phyloP scores from a whole-genome alignment of 768 basidiomycete genomes.

The Leccinum rimulosum region DNA sequence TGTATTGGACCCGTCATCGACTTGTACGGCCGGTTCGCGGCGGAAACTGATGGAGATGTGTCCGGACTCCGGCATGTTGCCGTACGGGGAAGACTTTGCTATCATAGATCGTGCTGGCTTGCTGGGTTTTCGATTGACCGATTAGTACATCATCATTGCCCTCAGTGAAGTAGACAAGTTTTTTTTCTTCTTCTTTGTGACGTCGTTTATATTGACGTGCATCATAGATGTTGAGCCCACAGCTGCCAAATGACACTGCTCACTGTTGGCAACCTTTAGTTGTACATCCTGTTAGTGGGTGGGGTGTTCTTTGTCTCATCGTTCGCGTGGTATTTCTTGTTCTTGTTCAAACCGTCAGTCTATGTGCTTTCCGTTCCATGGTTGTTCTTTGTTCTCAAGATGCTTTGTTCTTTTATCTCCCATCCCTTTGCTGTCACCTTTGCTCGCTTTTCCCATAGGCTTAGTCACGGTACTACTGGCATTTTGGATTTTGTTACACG shows the following conservation, averaged over 20 bases:
- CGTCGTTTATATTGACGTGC: slow-evolving; percentile 1
- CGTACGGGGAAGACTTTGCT: slow-evolving; percentile 59
- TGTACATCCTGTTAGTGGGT: slow-evolving; percentile 75
- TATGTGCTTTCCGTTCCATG: slow-evolving; percentile 86
- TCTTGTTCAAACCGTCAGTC: slow-evolving; percentile 84
- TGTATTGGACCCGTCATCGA: slow-evolving; percentile 94
- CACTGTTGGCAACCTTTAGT: slow-evolving; percentile 76
- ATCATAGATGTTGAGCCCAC: slow-evolving; percentile 78
- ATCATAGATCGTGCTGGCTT: slow-evolving; percentile 83
- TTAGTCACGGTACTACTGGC: slow-evolving; percentile 10
- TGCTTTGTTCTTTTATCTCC: slow-evolving; percentile 87
- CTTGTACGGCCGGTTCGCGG: slow-evolving; percentile 91
- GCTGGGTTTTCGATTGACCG: slow-evolving; percentile 84
- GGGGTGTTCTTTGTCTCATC: slow-evolving; percentile 85
- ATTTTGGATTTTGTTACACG: slow-evolving; percentile 81
- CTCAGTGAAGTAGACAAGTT: slow-evolving; percentile 44
- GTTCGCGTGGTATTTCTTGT: slow-evolving; percentile 85
- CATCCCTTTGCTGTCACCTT: slow-evolving; percentile 67
- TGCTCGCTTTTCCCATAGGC: slow-evolving; percentile 60
- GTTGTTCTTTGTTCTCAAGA: slow-evolving; percentile 75
- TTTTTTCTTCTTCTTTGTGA: not conserved
- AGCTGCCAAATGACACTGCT: slow-evolving; percentile 94
- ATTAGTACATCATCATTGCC: slow-evolving; percentile 82
- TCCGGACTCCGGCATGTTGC: slow-evolving; percentile 46
- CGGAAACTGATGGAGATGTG: slow-evolving; percentile 96